Conservation (phyloP, 352 stramenopile genomes). For the Phytophthora quininea region DNA sequence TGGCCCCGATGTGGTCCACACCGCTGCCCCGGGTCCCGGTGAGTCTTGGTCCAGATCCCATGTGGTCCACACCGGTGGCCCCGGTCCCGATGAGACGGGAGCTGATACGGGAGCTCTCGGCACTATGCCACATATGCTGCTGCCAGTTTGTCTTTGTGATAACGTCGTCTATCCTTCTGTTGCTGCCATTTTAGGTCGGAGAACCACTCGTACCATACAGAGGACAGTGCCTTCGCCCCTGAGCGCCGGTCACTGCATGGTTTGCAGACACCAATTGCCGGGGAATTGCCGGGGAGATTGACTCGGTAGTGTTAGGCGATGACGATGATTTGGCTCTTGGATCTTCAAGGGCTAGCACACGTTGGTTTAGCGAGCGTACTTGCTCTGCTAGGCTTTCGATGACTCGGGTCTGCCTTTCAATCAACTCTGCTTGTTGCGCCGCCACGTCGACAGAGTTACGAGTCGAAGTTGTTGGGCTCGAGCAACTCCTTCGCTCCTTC, state of each 20-base stretch:
- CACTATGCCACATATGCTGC: too few relatives aligned
- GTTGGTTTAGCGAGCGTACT: background rate
- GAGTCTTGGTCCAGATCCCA: too few relatives aligned
- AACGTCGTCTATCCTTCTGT: constrained; percentile 1
- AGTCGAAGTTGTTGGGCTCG: background rate
- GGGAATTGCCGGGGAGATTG: background rate
- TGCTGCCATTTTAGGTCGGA: background rate
- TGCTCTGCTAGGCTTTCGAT: background rate
- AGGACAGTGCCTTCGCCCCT: background rate
- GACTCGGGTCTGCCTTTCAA: background rate
- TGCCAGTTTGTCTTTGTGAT: constrained; percentile 5
- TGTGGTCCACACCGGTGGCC: too few relatives aligned
- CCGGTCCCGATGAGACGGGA: too few relatives aligned
- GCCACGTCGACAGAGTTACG: background rate
- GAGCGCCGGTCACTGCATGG: background rate
- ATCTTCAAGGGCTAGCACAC: background rate
- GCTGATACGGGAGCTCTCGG: too few relatives aligned
- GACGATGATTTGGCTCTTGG: background rate
- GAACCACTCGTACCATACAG: constrained; percentile 16
- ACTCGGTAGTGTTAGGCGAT: background rate
- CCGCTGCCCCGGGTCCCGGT: too few relatives aligned
- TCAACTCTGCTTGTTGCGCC: background rate
- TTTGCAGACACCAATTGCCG: background rate
- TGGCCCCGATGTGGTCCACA: too few relatives aligned
- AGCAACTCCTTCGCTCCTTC: background rate